These are phyloP conservation scores for Arabis hirsuta DNA, from an alignment of 345 rosid species.

Conservation along the genomic window DNA sequence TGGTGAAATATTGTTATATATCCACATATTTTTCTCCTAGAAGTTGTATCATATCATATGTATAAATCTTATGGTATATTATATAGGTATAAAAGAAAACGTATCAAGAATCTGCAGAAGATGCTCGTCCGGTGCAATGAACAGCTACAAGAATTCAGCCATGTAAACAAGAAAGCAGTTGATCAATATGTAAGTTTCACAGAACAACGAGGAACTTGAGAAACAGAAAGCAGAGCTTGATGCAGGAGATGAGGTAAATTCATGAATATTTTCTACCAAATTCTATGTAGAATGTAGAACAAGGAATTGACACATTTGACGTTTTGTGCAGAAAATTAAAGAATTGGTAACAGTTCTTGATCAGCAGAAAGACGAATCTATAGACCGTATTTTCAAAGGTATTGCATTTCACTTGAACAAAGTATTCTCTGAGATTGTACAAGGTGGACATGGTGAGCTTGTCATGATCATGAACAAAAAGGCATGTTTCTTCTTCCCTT, in stretches of 20 bases:
- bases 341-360: slow-evolving; percentile 87
- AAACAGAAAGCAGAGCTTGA: slow-evolving; percentile 96
- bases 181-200: slow-evolving; percentile 93
- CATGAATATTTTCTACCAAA: slow-evolving; percentile 12
- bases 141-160: slow-evolving; percentile 92
- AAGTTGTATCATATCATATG: slow-evolving; percentile 12
- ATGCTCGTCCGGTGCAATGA: slow-evolving; percentile 89
- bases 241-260: slow-evolving; percentile 86
- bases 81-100: slow-evolving; percentile 72
- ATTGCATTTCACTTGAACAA: slow-evolving; percentile 90
- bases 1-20: neutral
- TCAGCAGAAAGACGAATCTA: slow-evolving; percentile 94
- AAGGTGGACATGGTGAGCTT: slow-evolving; percentile 89
- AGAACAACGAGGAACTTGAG: slow-evolving; percentile 93
- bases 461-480: slow-evolving; percentile 86
- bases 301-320: slow-evolving; percentile 7
- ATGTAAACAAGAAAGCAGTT: slow-evolving; percentile 97
- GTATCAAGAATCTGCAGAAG: slow-evolving; percentile 83
- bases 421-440: slow-evolving; percentile 93
- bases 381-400: slow-evolving; percentile 96
- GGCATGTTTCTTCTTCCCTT: slow-evolving; percentile 51
- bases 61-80: slow-evolving; percentile 23
- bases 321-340: slow-evolving; percentile 74
- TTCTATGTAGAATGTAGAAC: slow-evolving; percentile 15
- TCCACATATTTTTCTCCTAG: neutral